Evolutionary conservation across 202 grass and related monocot species (phyloP).

Genomic region (Schoenoplectus triqueter): DNA sequence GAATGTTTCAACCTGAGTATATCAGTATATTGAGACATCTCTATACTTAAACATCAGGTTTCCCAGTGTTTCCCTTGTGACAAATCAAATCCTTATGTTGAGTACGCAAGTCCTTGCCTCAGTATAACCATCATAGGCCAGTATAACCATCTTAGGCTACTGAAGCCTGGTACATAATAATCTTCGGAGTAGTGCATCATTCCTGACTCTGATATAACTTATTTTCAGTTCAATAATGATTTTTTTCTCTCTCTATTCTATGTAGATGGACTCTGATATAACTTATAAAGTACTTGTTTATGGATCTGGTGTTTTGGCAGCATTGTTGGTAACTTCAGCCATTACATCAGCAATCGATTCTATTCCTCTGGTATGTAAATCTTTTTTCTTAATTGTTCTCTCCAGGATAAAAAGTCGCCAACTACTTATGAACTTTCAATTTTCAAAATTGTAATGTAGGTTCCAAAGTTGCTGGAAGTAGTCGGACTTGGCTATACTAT

Average conservation of each 20-base stretch:
- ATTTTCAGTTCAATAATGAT: not conserved
- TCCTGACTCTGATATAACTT: not conserved
- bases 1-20: not conserved
- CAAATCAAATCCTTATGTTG: not conserved
- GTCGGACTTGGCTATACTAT: slow-evolving; percentile 73
- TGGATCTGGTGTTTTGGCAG: slow-evolving; percentile 50
- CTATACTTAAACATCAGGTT: not conserved
- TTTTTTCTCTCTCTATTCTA: not conserved
- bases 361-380: slow-evolving; percentile 75
- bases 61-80: not conserved
- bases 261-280: slow-evolving; percentile 67
- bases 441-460: slow-evolving; percentile 43
- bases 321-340: slow-evolving; percentile 57
- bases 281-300: slow-evolving; percentile 57
- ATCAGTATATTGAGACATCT: too few species aligned
- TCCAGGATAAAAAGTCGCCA: not conserved
- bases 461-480: slow-evolving; percentile 76
- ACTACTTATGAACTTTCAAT: not conserved
- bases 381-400: not conserved
- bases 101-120: not conserved
- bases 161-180: not conserved
- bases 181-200: not conserved
- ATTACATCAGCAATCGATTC: slow-evolving; percentile 72
- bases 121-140: not conserved
- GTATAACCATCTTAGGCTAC: not conserved